Percentiles rank a stretch among this genome's conserved stretches.
These are phyloP conservation scores for Ophioceras dolichostomum DNA, from an alignment of 2,329 filamentous ascomycete genomes.

Conservation along the genomic window DNA sequence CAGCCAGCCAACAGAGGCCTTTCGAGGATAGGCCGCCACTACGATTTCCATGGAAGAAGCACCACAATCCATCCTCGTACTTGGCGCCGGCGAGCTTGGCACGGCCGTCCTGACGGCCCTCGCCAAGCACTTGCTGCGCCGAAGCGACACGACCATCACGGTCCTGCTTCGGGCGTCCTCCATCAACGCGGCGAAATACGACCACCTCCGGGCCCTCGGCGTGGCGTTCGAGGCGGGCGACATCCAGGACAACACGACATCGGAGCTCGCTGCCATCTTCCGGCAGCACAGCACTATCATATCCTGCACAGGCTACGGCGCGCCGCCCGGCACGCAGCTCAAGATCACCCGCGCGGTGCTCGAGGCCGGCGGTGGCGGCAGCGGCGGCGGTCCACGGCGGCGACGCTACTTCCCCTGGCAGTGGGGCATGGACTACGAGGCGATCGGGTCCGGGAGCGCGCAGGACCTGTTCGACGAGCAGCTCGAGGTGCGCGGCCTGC, in stretches of 20 bases:
- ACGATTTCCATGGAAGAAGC: too few relatives aligned
- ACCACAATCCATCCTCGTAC: too few relatives aligned
- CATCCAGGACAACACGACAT: constrained; percentile 20
- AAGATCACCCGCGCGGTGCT: constrained; percentile 33
- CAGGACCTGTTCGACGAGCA: constrained; percentile 61
- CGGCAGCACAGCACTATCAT: constrained; percentile 39
- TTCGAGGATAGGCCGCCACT: too few relatives aligned
- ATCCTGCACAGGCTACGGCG: constrained; percentile 47
- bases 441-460: constrained; percentile 42
- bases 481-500: constrained; percentile 39
- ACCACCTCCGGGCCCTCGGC: constrained; percentile 20
- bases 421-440: constrained; percentile 61
- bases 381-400: not conserved
- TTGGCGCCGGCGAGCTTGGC: constrained; percentile 58
- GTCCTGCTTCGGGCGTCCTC: constrained; percentile 40
- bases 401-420: constrained; percentile 37
- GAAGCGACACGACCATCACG: constrained; percentile 23
- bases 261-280: constrained; percentile 29
- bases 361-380: constrained; percentile 23
- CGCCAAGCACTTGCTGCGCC: constrained; percentile 26
- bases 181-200: constrained; percentile 21
- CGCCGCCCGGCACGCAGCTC: constrained; percentile 39
- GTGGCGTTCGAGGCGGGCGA: constrained; percentile 27
- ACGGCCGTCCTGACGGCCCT: constrained; percentile 40
- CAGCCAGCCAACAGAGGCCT: too few relatives aligned